Evolutionary conservation across 768 basidiomycete genomes (phyloP), one percentile per base, ranked within the genome.

Genomic region (Suillus decipiens): DNA sequence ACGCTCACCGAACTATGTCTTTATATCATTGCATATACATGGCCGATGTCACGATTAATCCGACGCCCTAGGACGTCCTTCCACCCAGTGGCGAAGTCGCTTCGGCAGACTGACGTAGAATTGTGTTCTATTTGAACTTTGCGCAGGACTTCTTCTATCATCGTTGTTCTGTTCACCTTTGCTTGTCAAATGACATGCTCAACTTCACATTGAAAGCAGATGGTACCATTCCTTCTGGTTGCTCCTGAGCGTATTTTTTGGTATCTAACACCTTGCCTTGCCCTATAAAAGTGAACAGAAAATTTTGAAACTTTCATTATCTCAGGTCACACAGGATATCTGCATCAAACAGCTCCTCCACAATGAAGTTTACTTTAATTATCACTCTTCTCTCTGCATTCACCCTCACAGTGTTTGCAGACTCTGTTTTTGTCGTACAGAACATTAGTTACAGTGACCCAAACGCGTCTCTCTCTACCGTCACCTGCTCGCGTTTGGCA

Each of bases 81-180:
- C 28, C 3, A 28, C 28, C 28, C 28, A 28, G 28, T 28, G 28
- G 28, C 33, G 12, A 61, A 45, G 58, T 24, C 54, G 74, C 83
- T 67, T 81, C 77, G 0, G 76, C 71, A 19, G 82, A 84, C 70
- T 87, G 28, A 28, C 28, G 2, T 28, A 28, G 86, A 47, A n/a
- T 19, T 22, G 12, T 19, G 5, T 36, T 12, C 4, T 17, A 10
- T 39, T 39, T 39, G 31, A n/a, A 37, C 37, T 39, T 14, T 15
- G 37, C 15, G 15, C 36, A 28, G 15, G 17, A 57, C 55, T 39
- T 56, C 37, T 39, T 39, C 39, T 28, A 19, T 17, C 22, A 28
- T 28, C 24, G 9, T 39, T 17, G 17, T 4, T 22, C 22, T 39
- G 22, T 37, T 37, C 22, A 24, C 36, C 54, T 37, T 37, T 17